These are phyloP conservation scores for Wallacemonas sp. DNA, from an alignment of 208 protist species.

Conservation along the genomic window DNA sequence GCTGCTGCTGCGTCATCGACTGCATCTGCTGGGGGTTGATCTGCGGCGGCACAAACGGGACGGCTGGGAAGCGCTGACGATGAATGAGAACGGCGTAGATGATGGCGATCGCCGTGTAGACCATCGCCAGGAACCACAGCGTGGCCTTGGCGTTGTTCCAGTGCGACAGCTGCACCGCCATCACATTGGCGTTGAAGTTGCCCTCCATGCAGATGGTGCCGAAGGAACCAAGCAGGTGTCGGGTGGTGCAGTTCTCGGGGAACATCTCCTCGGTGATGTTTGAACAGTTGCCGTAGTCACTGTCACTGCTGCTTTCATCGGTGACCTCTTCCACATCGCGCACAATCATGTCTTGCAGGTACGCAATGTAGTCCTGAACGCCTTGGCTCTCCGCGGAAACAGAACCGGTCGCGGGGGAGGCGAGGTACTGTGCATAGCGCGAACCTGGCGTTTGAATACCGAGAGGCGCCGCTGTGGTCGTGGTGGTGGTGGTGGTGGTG, in stretches of 20 bases:
- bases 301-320: background rate
- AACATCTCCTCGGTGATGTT: constrained; percentile 3
- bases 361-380: background rate
- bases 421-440: constrained; percentile 7
- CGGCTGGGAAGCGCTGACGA: constrained; percentile 33
- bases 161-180: constrained; percentile 60
- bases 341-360: background rate
- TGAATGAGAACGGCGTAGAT: constrained; percentile 59
- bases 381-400: background rate
- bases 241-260: constrained; percentile 27
- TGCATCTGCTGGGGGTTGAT: constrained; percentile 12
- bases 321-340: background rate
- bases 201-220: constrained; percentile 63
- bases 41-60: background rate
- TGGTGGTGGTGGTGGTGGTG: constrained; percentile 10
- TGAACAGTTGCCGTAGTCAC: background rate
- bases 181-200: constrained; percentile 56
- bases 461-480: background rate
- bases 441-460: background rate
- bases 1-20: constrained; percentile 15
- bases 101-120: constrained; percentile 58
- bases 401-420: background rate
- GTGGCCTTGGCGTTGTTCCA: constrained; percentile 68
- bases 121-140: constrained; percentile 72
- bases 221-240: constrained; percentile 43